A percentile compares a stretch with the other conserved stretches of the same genome.
These are phyloP conservation scores for Lactarius hatsudake DNA, from an alignment of 768 basidiomycete species.

Conservation along the genomic window DNA sequence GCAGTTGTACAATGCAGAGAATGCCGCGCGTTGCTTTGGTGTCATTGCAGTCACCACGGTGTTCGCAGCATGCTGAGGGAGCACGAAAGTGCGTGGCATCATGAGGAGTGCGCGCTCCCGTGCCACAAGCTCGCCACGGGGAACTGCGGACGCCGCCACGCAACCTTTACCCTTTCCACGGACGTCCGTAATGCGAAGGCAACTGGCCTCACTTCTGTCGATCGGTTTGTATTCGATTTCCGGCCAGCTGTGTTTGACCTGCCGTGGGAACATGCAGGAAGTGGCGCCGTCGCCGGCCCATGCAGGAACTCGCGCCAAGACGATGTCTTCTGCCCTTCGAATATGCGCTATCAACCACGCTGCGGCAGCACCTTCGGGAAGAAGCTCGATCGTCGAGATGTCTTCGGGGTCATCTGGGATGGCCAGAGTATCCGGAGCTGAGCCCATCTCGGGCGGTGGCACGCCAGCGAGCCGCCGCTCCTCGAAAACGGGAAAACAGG, in stretches of 20 bases:
- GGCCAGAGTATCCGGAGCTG: neutral
- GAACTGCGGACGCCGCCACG: slow-evolving; percentile 34
- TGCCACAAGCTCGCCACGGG: slow-evolving; percentile 36
- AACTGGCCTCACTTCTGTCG: neutral
- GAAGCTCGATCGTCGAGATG: neutral
- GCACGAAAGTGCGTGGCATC: slow-evolving; percentile 1
- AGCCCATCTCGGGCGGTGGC: neutral
- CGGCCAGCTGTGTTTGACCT: neutral
- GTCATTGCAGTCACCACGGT: neutral
- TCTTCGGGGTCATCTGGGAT: neutral
- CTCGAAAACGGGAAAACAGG: neutral
- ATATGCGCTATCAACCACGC: neutral
- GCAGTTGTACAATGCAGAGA: slow-evolving; percentile 2
- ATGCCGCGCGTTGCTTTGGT: neutral
- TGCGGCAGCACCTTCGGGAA: neutral
- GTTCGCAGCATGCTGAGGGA: neutral
- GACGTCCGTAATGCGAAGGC: slow-evolving; percentile 7
- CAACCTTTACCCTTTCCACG: slow-evolving; percentile 33
- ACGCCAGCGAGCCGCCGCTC: slow-evolving; percentile 3
- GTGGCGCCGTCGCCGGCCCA: slow-evolving; percentile 7
- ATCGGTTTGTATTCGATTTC: neutral
- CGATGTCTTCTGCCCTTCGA: neutral
- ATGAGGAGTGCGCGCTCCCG: slow-evolving; percentile 40
- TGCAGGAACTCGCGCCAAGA: slow-evolving; percentile 1
- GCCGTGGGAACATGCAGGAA: slow-evolving; percentile 1